Base-by-base conservation (phyloP, 2,329 filamentous ascomycete species). In the Trichoderma endophyticum region DNA sequence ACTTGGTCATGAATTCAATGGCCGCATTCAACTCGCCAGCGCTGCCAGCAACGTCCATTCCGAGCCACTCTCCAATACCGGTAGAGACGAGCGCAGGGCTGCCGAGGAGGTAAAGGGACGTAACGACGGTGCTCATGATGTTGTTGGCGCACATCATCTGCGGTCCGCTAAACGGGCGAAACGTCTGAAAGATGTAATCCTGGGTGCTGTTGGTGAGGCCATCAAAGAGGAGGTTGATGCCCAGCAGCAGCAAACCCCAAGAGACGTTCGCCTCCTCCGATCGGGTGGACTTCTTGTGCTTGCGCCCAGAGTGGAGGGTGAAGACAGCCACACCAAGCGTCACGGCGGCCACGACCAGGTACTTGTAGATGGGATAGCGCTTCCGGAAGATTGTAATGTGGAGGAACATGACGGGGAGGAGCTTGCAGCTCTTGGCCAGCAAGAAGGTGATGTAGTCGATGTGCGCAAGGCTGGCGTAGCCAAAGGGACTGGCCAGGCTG, bases 61-160 rank as follows among this genome's bases (percentile, higher is more conserved):
- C 88, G 32, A 93, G 80, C 83, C 90, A 91, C 75, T 89, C 86
- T 73, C 92, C 87, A 18, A 90, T 73, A 7, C 86, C 86, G 1
- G 90, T 94, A 71, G 87, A 85, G 0, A 92, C 92, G n/a, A 98
- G 82, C 84, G 91, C 93, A 0, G 96, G 96, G 77, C 91, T 92
- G 24, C 94, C 78, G 21, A 95, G 75, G 59, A 99, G 89, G 78
- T 97, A 98, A 0, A 84, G 79, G 24, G 88, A 86, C 4, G 95
- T 98, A 71, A 98, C 85, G 61, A 90, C 79, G 4, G 94, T 95
- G 77, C 89, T 92, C 82, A 98, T 92, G 71, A 97, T 85, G 80
- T 98, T 99, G 82, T 98, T 94, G 51, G 95, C 95, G 80, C 95
- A 97, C 96, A 99, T 99, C 96, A 99, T 99, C 87, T 99, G 96